Evolutionary conservation across 116 monocot species (phyloP), one percentile per base, ranked within the genome.

Genomic region (Papilionanthe hybrid): DNA sequence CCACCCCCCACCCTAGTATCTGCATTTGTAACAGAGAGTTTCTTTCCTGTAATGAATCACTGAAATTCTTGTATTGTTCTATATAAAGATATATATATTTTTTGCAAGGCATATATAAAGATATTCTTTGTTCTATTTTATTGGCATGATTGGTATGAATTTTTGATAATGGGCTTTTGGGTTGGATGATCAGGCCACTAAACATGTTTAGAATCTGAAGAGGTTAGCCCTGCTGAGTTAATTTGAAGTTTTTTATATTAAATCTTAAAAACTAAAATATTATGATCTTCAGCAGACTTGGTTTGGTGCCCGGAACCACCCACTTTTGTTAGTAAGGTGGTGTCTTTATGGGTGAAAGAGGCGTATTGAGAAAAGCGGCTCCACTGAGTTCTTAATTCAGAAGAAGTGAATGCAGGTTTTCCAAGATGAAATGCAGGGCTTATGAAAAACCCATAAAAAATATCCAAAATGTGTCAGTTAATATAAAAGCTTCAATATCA

Each of bases 11-110:
- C 32, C 32, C 32, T 32, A 25, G 75, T 15, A 27, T 48, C 50
- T 25, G 49, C 25, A 75, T 48, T 48, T 75, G 75, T 75, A 75
- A 25, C 50, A 47, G 50, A 73, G 44, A 75, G 75, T 48, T 75
- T 50, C 25, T 75, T 75, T 23, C 28, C n/a, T 75, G 75, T 49
- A 48, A 75, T 28, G 75, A 15, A 49, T 75, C 27, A 75, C 42
- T 4, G 9, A 22, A 43, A 29, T 73, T 43, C 7, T 42, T 73
- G 73, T 73, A 73, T 15, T n/a, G n/a, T n/a, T n/a, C n/a, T n/a
- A n/a, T n/a, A n/a, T n/a, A n/a, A n/a, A n/a, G n/a, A 69, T 69
- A 18, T 32, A 18, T 69, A 19, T 41, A 10, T 73, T 43, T 42
- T 73, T 44, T 19, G 73, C 44, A 22, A 73, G 43, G 42, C 8